These are phyloP conservation scores for Aurantiochytrium sp. DNA, from an alignment of 108 stramenopile species.

Conservation along the genomic window DNA sequence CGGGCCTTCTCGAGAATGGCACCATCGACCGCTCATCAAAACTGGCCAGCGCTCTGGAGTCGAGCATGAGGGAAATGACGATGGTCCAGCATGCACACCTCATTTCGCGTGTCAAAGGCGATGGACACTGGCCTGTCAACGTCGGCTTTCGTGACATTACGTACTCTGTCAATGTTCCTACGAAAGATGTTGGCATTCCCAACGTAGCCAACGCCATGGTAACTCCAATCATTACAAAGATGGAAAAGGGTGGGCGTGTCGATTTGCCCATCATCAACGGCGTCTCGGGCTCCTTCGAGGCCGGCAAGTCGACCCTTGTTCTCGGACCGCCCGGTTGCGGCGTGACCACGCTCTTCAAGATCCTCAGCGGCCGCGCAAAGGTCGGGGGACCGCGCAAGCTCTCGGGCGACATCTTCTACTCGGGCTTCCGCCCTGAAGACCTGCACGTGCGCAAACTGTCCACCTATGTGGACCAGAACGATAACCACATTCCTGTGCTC, in stretches of 20 bases:
- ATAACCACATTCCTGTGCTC: conserved; percentile 10
- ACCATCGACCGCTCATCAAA: neutral
- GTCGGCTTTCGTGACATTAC: neutral
- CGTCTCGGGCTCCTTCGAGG: neutral
- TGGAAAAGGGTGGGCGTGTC: neutral
- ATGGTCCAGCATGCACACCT: neutral
- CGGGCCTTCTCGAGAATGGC: neutral
- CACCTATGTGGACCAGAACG: conserved; percentile 24
- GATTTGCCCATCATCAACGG: neutral
- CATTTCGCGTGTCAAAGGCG: neutral
- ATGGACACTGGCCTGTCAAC: conserved; percentile 7
- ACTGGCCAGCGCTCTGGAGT: neutral
- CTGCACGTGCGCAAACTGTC: conserved; percentile 21
- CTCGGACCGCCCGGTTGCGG: neutral
- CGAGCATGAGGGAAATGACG: neutral
- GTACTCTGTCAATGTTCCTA: neutral
- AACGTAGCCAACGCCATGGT: neutral
- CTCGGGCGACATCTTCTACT: neutral
- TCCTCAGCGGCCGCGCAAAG: neutral
- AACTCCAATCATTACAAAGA: neutral
- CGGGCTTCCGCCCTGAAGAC: neutral
- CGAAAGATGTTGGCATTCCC: neutral
- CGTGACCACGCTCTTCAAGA: neutral
- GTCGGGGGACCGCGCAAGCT: neutral
- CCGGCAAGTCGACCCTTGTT: neutral